Conservation (phyloP, 805 yeast species). For the Scheffersomyces lignosus region DNA sequence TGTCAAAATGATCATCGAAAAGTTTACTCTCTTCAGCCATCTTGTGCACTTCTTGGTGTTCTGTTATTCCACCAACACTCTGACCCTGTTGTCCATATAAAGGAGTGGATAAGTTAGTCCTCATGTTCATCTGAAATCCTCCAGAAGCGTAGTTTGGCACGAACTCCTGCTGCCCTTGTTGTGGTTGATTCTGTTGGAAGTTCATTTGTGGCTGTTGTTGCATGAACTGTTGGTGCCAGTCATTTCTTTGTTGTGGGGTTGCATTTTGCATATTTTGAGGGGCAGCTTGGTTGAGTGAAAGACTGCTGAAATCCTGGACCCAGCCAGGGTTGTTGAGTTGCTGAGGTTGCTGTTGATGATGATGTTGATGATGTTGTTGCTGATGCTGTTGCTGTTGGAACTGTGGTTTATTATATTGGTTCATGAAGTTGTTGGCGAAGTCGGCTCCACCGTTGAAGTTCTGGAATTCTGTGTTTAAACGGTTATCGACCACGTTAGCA, state of each 20-base stretch:
- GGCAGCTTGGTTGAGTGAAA: slow-evolving; percentile 14
- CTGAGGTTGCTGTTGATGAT: slow-evolving; percentile 6
- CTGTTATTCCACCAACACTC: slow-evolving; percentile 12
- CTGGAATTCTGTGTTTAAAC: slow-evolving; percentile 40
- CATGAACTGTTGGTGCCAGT: slow-evolving; percentile 29
- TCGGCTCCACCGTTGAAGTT: slow-evolving; percentile 23
- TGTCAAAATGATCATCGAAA: slow-evolving; percentile 33
- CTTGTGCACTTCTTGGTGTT: slow-evolving; percentile 29
- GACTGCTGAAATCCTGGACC: slow-evolving; percentile 30
- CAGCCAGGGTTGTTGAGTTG: slow-evolving; percentile 16
- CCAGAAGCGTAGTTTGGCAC: slow-evolving; percentile 3
- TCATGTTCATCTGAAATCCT: slow-evolving; percentile 16
- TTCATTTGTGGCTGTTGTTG: slow-evolving; percentile 12
- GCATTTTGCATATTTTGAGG: slow-evolving; percentile 5
- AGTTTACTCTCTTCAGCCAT: slow-evolving; percentile 23
- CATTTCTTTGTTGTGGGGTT: slow-evolving; percentile 7
- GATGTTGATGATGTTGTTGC: slow-evolving; percentile 9
- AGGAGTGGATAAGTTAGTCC: slow-evolving; percentile 18
- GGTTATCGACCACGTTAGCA: slow-evolving; percentile 26
- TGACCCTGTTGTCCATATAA: slow-evolving; percentile 7
- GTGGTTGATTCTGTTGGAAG: slow-evolving; percentile 8
- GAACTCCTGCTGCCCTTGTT: slow-evolving; percentile 4
- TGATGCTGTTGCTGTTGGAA: slow-evolving; percentile 9
- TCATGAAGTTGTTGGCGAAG: slow-evolving; percentile 16
- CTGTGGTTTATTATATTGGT: slow-evolving; percentile 1